Evolutionary conservation across 1,139 yeast genomes (phyloP).

Genomic region (Yamadazyma dendronema): DNA sequence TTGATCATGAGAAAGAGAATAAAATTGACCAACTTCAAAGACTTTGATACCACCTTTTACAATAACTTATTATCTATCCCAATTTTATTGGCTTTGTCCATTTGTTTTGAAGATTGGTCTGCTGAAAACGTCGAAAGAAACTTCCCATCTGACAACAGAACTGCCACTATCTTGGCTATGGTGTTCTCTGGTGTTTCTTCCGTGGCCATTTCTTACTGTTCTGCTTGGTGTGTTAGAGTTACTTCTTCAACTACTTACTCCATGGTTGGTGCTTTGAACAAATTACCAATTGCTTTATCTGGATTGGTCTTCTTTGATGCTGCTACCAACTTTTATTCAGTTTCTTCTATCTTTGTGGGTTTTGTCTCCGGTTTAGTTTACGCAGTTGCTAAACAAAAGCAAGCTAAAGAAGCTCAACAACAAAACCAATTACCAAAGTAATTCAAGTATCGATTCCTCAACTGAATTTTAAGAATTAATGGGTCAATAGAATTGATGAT

Average conservation of each 20-base stretch:
- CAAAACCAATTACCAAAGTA: conserved; percentile 30
- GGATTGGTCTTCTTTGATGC: conserved; percentile 94
- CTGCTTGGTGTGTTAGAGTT: conserved; percentile 99
- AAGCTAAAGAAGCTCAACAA: conserved; percentile 48
- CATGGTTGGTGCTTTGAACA: conserved; percentile 98
- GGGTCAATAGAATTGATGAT: too few relatives aligned
- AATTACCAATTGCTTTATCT: conserved; percentile 93
- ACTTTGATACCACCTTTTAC: conserved; percentile 97
- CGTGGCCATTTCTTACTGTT: conserved; percentile 95
- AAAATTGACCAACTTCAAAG: conserved; percentile 93
- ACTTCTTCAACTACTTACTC: conserved; percentile 97
- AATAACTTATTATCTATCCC: conserved; percentile 93
- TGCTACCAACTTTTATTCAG: conserved; percentile 89
- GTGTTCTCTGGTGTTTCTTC: conserved; percentile 89
- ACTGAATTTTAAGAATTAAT: neutral
- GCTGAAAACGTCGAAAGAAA: conserved; percentile 67
- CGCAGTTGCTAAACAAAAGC: conserved; percentile 86
- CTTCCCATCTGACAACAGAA: conserved; percentile 73
- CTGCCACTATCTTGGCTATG: conserved; percentile 76
- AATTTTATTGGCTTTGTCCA: conserved; percentile 70
- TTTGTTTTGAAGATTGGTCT: conserved; percentile 91
- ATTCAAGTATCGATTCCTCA: neutral
- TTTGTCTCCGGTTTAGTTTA: conserved; percentile 93
- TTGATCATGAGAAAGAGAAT: conserved; percentile 96
- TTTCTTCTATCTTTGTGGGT: conserved; percentile 86